Conservation (phyloP, 164 flowering plant species). For the Pachysandra terminalis region DNA sequence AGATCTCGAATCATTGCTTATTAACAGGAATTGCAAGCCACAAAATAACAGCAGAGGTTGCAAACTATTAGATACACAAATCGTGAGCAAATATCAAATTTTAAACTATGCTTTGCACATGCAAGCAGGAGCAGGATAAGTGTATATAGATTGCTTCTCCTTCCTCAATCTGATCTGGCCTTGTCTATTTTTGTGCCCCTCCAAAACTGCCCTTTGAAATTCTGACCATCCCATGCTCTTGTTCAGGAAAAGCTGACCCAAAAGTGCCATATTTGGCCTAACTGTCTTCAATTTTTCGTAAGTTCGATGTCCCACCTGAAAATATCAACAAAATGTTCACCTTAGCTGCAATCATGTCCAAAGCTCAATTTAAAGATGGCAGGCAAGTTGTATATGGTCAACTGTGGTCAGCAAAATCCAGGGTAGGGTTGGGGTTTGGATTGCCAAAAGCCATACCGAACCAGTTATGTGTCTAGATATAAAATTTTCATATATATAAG, state of each 20-base stretch:
- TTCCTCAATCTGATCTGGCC: slow-evolving; percentile 73
- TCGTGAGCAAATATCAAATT: too few species aligned
- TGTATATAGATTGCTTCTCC: slow-evolving; percentile 76
- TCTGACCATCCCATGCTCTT: slow-evolving; percentile 82
- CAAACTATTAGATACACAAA: too few species aligned
- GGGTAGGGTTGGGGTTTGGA: too few species aligned
- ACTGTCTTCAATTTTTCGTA: slow-evolving; percentile 79
- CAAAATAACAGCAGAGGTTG: slow-evolving; percentile 13
- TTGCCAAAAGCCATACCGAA: too few species aligned
- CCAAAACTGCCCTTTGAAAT: slow-evolving; percentile 60
- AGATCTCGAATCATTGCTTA: slow-evolving; percentile 6
- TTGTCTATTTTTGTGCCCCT: slow-evolving; percentile 78
- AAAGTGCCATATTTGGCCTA: slow-evolving; percentile 86
- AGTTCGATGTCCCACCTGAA: slow-evolving; percentile 88
- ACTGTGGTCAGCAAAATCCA: too few species aligned
- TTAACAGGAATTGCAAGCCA: slow-evolving; percentile 21
- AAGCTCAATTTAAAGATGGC: too few species aligned
- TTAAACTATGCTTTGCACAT: slow-evolving; percentile 59
- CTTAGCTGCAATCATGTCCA: too few species aligned
- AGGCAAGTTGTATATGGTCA: too few species aligned
- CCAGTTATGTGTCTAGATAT: too few species aligned
- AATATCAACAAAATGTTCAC: slow-evolving; percentile 1
- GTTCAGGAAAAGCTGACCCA: slow-evolving; percentile 87
- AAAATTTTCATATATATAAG: too few species aligned
- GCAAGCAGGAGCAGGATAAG: slow-evolving; percentile 96